Base-by-base conservation (phyloP, 2,329 filamentous ascomycete genomes). In the Phaeophleospora eucalypticola region DNA sequence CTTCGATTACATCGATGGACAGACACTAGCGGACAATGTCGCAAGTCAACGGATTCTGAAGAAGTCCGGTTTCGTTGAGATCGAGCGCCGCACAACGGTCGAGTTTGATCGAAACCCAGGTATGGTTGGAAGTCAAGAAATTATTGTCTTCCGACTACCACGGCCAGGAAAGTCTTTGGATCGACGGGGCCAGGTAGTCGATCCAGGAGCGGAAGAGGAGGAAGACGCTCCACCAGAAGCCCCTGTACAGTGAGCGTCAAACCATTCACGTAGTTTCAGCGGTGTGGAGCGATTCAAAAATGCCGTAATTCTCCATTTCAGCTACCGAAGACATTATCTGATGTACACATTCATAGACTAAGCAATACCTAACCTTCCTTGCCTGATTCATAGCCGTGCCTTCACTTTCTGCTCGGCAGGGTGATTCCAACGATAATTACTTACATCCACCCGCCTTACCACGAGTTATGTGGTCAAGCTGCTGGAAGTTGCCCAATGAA, bases 31-130 rank as follows among this genome's bases (percentile, higher is more conserved):
- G 0, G 59, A 62, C 10, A 83, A 86, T 56, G 45, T 49, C 6
- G 69, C 68, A 3, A 86, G 82, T 54, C 73, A 75, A 48, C 71
- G 71, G 2, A 77, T 87, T 6, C 54, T 86, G 45, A 57, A 62
- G 39, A 84, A 83, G 59, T 65, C 60, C 12, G 81, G 81, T 1
- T 81, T 84, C 52, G 46, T 40, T 2, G 36, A 34, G 9, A 48
- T 49, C 36, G 71, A 72, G 54, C 62, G 52, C 19, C 36, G 16
- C 15, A 29, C 36, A 20, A 33, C 36, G 15, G 33, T 16, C 8
- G 32, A 36, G 4, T 20, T 33, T 19, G 32, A 37, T 29, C 7
- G 27, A 18, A 20, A 45, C 8, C 27, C 24, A 34, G 19, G 35
- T 33, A 77, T 70, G 67, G 43, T 68, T 39, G 68, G 67, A 59